Evolutionary conservation across 768 basidiomycete genomes (phyloP).

Genomic region (Trichaptum fuscoviolaceum): DNA sequence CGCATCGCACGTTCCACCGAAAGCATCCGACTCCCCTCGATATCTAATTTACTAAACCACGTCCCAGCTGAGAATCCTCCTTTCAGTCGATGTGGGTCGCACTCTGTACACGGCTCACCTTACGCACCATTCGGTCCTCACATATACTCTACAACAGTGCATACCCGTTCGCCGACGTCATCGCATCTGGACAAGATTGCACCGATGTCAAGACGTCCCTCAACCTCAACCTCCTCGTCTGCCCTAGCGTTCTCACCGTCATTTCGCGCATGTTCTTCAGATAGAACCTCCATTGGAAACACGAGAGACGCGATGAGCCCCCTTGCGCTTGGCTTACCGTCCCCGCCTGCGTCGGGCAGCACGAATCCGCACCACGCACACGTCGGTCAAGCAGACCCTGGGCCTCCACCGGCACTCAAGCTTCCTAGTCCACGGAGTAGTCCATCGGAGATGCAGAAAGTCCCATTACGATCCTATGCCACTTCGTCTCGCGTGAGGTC

Average conservation of each 20-base stretch:
- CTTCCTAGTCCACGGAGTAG: not conserved
- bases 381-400: not conserved
- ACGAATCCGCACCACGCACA: not conserved
- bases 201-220: not conserved
- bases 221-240: not conserved
- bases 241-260: conserved; percentile 8
- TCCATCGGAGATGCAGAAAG: not conserved
- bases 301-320: conserved; percentile 5
- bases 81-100: not conserved
- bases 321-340: conserved; percentile 1
- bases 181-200: conserved; percentile 3
- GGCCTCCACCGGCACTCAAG: not conserved
- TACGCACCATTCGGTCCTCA: not conserved
- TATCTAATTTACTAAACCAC: conserved; percentile 7
- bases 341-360: not conserved
- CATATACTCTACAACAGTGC: not conserved
- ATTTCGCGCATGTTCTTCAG: conserved; percentile 3
- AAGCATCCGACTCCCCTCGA: conserved; percentile 9
- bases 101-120: not conserved
- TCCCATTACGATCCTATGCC: conserved; percentile 37
- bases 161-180: conserved; percentile 1
- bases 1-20: not conserved
- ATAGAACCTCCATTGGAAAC: not conserved
- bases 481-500: conserved; percentile 30
- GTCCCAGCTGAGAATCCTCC: not conserved